A percentile compares a stretch with the other conserved stretches of the same genome.
These are phyloP conservation scores for Ophiobolus disseminans DNA, from an alignment of 2,329 filamentous ascomycete species.

Conservation along the genomic window DNA sequence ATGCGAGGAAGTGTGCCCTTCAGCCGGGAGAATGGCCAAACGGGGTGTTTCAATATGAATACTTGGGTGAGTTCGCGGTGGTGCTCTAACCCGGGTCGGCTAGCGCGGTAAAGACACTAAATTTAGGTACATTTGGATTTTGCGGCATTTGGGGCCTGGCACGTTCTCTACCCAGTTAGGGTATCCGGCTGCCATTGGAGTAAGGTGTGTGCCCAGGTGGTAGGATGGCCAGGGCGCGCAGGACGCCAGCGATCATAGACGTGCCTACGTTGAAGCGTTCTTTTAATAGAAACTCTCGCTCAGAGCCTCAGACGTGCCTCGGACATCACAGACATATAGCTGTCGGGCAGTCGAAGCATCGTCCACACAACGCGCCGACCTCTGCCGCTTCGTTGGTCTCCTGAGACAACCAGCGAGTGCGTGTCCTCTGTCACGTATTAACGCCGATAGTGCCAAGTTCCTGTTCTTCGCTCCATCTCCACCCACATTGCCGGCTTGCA, in stretches of 20 bases:
- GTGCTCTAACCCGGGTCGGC: no score
- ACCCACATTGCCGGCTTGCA: conserved; percentile 25
- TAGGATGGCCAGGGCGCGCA: no score
- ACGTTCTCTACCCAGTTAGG: no score
- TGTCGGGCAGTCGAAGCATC: conserved; percentile 20
- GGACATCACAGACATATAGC: conserved; percentile 36
- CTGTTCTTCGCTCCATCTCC: conserved; percentile 30
- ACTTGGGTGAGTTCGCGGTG: conserved; percentile 11
- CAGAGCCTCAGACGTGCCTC: conserved; percentile 36
- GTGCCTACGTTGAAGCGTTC: no score
- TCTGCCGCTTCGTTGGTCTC: conserved; percentile 26
- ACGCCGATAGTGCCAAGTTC: conserved; percentile 34
- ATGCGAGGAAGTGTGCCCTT: conserved; percentile 11
- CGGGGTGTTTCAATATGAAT: conserved; percentile 13
- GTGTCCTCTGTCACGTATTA: conserved; percentile 25
- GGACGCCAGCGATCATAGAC: no score
- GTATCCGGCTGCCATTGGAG: no score
- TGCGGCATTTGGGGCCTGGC: no score
- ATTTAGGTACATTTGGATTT: no score
- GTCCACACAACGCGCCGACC: conserved; percentile 24
- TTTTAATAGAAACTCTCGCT: conserved; percentile 38
- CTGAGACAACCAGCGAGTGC: conserved; percentile 36
- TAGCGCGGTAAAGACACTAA: no score
- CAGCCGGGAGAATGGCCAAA: conserved; percentile 14
- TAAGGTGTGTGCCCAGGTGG: no score